phyloP scores from a whole-genome alignment of 768 basidiomycete species.

The Termitomyces eurrhizus region DNA sequence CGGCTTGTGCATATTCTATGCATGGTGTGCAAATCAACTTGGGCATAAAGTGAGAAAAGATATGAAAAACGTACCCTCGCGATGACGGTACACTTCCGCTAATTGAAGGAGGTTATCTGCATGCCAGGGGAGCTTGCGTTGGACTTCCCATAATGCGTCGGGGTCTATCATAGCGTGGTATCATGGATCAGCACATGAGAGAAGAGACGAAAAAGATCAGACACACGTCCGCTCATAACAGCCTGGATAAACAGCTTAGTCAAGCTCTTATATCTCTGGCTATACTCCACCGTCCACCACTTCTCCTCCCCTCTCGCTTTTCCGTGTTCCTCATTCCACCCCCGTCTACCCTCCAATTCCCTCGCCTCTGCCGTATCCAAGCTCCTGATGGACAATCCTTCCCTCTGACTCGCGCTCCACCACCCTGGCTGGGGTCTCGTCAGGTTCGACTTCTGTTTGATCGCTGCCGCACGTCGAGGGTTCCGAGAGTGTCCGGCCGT shows the following conservation, averaged over 20 bases:
- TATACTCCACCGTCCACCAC: slow-evolving; percentile 90
- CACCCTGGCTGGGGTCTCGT: slow-evolving; percentile 75
- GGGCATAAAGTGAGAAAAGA: too few species aligned
- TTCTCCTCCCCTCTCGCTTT: slow-evolving; percentile 48
- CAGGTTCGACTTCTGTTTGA: slow-evolving; percentile 56
- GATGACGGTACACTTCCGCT: slow-evolving; percentile 79
- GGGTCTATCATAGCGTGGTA: slow-evolving; percentile 47
- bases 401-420: slow-evolving; percentile 65
- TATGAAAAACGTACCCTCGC: slow-evolving; percentile 59
- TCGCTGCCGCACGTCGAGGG: slow-evolving; percentile 20
- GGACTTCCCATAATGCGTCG: slow-evolving; percentile 68
- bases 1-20: slow-evolving; percentile 75
- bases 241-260: slow-evolving; percentile 78
- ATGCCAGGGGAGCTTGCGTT: slow-evolving; percentile 85
- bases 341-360: slow-evolving; percentile 37
- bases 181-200: neutral
- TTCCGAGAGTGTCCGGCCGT: slow-evolving; percentile 27
- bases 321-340: slow-evolving; percentile 22
- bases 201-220: neutral
- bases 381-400: slow-evolving; percentile 66
- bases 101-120: slow-evolving; percentile 88
- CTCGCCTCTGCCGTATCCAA: slow-evolving; percentile 52
- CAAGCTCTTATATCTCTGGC: slow-evolving; percentile 76
- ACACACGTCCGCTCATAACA: slow-evolving; percentile 77
- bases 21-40: neutral